A percentile compares a stretch with the other conserved stretches of the same genome.
Conservation (phyloP, 345 rosid species). For the Camelina hispida region DNA sequence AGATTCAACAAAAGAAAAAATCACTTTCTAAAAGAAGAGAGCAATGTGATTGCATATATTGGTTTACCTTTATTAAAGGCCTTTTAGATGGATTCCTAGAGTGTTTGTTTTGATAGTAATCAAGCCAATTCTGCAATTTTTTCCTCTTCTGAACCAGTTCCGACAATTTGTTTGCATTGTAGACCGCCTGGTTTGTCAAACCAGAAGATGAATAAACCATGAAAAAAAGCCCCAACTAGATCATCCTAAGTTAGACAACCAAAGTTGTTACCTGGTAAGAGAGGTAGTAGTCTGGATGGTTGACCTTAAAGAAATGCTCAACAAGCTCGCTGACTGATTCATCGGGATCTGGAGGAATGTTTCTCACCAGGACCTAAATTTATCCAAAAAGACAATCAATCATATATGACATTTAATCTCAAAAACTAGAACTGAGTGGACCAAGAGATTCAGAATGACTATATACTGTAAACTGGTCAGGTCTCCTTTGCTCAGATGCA, state of each 20-base stretch:
- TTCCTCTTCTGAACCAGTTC: constrained; percentile 67
- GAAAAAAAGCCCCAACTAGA: background rate
- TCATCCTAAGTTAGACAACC: constrained; percentile 1
- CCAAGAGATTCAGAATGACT: constrained; percentile 8
- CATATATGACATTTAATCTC: background rate
- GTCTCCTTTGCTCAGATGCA: constrained; percentile 73
- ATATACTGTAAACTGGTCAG: constrained; percentile 85
- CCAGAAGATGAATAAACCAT: constrained; percentile 1
- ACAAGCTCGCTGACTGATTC: constrained; percentile 85
- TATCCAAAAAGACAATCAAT: background rate
- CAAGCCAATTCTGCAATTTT: constrained; percentile 80
- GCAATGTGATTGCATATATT: constrained; percentile 8
- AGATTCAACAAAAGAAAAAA: constrained; percentile 5
- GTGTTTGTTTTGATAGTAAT: constrained; percentile 75
- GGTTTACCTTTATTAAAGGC: constrained; percentile 62
- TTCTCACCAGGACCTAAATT: constrained; percentile 78
- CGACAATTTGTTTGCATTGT: constrained; percentile 72
- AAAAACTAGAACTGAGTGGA: background rate
- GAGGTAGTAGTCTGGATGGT: constrained; percentile 84
- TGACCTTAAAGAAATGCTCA: constrained; percentile 89
- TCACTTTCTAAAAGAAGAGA: background rate
- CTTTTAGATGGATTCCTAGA: constrained; percentile 62
- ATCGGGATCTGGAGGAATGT: constrained; percentile 90
- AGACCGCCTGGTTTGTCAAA: constrained; percentile 64
- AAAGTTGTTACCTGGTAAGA: constrained; percentile 73